Conservation (phyloP, 306 rosid species). For the Sesbania bispinosa region DNA sequence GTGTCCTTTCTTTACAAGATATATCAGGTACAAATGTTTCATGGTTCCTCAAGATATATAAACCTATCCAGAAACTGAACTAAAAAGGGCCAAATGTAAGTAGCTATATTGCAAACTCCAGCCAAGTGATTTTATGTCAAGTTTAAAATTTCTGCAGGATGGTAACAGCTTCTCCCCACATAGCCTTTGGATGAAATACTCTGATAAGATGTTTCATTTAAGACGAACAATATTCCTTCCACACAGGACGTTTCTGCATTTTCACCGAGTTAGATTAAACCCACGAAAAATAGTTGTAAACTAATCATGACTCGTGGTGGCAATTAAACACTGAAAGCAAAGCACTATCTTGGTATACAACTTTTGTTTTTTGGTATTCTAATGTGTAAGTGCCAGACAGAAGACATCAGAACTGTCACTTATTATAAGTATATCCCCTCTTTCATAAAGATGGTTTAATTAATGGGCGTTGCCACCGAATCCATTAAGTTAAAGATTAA, state of each 20-base stretch:
- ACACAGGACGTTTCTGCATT: conserved; percentile 64
- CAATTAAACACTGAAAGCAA: not conserved
- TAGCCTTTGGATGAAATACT: not conserved
- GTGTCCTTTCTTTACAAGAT: conserved; percentile 34
- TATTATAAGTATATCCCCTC: not conserved
- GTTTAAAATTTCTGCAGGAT: conserved; percentile 7
- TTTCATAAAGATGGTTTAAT: not conserved
- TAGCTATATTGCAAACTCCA: conserved; percentile 22
- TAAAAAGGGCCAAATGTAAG: not conserved
- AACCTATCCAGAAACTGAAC: not conserved
- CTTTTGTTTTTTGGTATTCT: not conserved
- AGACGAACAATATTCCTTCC: conserved; percentile 58
- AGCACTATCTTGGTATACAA: not conserved
- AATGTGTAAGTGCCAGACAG: not conserved
- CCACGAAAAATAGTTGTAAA: not conserved
- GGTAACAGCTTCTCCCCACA: conserved; percentile 6
- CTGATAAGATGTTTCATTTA: conserved; percentile 34
- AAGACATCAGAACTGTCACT: conserved; percentile 8
- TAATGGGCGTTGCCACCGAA: not conserved
- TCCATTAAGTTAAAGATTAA: conserved; percentile 9
- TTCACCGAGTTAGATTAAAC: not conserved
- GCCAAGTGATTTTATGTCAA: conserved; percentile 6
- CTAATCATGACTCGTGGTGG: not conserved
- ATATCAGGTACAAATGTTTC: conserved; percentile 5
- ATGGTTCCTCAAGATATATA: conserved; percentile 1